Conservation (phyloP, 2,329 filamentous ascomycete genomes). For the Raffaelea arxii region DNA sequence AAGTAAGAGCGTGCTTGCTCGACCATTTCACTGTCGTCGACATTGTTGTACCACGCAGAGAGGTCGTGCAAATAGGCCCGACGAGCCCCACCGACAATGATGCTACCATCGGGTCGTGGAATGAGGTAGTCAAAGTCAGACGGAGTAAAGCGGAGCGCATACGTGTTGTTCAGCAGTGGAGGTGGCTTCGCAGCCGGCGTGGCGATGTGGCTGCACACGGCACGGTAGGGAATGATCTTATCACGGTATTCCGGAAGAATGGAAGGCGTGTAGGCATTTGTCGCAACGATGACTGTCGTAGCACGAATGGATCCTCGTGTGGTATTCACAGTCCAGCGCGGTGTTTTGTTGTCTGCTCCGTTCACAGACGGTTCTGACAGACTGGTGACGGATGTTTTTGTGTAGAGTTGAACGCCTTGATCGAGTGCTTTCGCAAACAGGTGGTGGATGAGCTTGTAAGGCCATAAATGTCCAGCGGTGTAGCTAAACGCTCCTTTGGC, state of each 20-base stretch:
- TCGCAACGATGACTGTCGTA: slow-evolving; percentile 21
- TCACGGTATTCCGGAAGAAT: slow-evolving; percentile 21
- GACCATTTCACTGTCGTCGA: slow-evolving; percentile 35
- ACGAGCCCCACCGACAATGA: slow-evolving; percentile 27
- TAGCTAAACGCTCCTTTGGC: slow-evolving; percentile 24
- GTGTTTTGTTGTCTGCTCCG: background rate
- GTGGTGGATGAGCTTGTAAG: slow-evolving; percentile 21
- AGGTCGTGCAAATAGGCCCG: slow-evolving; percentile 21
- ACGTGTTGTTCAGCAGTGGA: slow-evolving; percentile 11
- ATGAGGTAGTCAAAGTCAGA: slow-evolving; percentile 28
- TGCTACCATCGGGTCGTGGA: slow-evolving; percentile 32
- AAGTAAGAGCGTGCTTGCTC: slow-evolving; percentile 32
- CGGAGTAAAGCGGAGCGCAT: slow-evolving; percentile 16
- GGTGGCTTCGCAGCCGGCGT: background rate
- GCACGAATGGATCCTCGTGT: slow-evolving; percentile 29
- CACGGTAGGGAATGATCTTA: slow-evolving; percentile 16
- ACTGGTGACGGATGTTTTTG: slow-evolving; percentile 32
- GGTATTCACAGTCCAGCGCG: slow-evolving; percentile 26
- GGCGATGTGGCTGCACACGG: slow-evolving; percentile 5
- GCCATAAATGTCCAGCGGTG: slow-evolving; percentile 19
- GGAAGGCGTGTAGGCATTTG: slow-evolving; percentile 23
- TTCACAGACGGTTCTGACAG: slow-evolving; percentile 3
- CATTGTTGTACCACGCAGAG: slow-evolving; percentile 33
- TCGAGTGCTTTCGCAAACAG: slow-evolving; percentile 2
- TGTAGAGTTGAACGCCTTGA: slow-evolving; percentile 39